A percentile compares a stretch with the other conserved stretches of the same genome.
These are phyloP conservation scores for Ophiobolus disseminans DNA, from an alignment of 2,329 filamentous ascomycete species.

Conservation along the genomic window DNA sequence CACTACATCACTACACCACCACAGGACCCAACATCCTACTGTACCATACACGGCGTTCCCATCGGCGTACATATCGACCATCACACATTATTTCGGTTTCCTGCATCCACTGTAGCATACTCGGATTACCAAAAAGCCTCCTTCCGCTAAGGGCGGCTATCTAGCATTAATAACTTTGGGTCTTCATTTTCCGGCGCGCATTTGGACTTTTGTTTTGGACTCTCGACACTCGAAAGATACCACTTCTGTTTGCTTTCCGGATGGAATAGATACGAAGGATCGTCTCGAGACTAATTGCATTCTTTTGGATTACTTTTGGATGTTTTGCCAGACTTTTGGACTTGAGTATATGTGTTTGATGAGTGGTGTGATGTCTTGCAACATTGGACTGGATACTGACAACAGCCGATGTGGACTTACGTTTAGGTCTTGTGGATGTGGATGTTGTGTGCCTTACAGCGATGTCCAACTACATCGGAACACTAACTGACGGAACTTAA, in stretches of 20 bases:
- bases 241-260: slow-evolving; percentile 22
- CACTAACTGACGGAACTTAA: no score
- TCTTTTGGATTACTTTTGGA: slow-evolving; percentile 2
- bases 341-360: no score
- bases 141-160: slow-evolving; percentile 8
- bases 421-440: no score
- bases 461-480: no score
- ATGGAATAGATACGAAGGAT: neutral
- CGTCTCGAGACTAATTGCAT: neutral
- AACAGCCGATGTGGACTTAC: no score
- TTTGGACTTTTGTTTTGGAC: slow-evolving; percentile 1
- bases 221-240: slow-evolving; percentile 18
- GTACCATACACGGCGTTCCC: slow-evolving; percentile 23
- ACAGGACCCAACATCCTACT: slow-evolving; percentile 1
- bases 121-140: slow-evolving; percentile 14
- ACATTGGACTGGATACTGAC: no score
- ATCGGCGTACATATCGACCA: slow-evolving; percentile 14
- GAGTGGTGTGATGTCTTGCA: neutral
- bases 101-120: slow-evolving; percentile 16
- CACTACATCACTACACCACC: neutral
- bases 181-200: neutral
- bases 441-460: no score
- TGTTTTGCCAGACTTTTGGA: no score
- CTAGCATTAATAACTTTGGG: slow-evolving; percentile 15
- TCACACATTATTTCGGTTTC: neutral